Evolutionary conservation across 805 yeast genomes (phyloP).

Genomic region (Martiniozyma abietophila): DNA sequence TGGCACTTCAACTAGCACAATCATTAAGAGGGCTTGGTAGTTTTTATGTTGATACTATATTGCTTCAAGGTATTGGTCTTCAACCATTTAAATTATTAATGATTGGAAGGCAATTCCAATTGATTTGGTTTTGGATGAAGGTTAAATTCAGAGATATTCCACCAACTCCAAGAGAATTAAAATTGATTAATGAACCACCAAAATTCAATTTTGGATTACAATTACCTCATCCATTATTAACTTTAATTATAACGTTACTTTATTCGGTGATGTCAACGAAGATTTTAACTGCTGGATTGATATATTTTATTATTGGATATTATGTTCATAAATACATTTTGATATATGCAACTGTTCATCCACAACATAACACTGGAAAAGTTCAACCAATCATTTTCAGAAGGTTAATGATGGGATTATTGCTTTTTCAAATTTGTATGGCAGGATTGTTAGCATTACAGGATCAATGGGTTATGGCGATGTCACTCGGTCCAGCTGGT

Average conservation of each 20-base stretch:
- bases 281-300: conserved; percentile 72
- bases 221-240: conserved; percentile 84
- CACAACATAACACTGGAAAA: conserved; percentile 94
- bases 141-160: conserved; percentile 15
- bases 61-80: conserved; percentile 79
- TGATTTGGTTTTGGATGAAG: conserved; percentile 58
- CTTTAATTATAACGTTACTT: conserved; percentile 73
- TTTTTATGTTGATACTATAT: conserved; percentile 82
- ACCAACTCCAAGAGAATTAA: conserved; percentile 76
- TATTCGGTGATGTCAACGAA: conserved; percentile 88
- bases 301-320: conserved; percentile 78
- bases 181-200: conserved; percentile 77
- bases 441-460: conserved; percentile 78
- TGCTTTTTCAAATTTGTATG: conserved; percentile 85
- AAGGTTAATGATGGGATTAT: conserved; percentile 69
- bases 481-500: conserved; percentile 69
- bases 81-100: conserved; percentile 82
- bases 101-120: conserved; percentile 66
- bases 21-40: conserved; percentile 71
- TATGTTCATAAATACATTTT: conserved; percentile 87
- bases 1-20: conserved; percentile 79
- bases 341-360: conserved; percentile 84
- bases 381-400: conserved; percentile 90
- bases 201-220: conserved; percentile 83
- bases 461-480: conserved; percentile 67